Percentiles rank a stretch among this genome's conserved stretches.
Conservation (phyloP, 371 early-diverging fungal species). For the Mucor mucedo region DNA sequence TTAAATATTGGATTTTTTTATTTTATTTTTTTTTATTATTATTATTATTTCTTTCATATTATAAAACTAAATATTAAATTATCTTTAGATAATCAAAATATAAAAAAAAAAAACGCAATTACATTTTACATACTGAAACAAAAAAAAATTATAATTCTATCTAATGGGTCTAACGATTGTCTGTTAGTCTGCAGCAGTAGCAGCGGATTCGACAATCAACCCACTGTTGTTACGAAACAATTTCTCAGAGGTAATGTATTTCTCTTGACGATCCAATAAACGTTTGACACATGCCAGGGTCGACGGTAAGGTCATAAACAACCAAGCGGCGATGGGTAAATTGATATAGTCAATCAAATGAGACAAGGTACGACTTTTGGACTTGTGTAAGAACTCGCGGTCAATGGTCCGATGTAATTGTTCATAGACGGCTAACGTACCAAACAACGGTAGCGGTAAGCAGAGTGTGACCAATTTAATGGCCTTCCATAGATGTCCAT, state of each 20-base stretch:
- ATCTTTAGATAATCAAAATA: no score
- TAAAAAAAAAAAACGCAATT: no score
- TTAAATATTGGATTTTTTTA: no score
- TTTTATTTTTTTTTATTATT: no score
- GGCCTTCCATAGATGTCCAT: constrained; percentile 47
- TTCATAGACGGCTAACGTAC: constrained; percentile 55
- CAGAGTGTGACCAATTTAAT: constrained; percentile 52
- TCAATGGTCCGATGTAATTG: constrained; percentile 52
- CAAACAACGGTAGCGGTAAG: constrained; percentile 55
- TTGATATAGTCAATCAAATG: constrained; percentile 51
- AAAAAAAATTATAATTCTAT: no score
- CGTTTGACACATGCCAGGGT: constrained; percentile 56
- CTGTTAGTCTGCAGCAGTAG: neutral
- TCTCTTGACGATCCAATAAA: constrained; percentile 42
- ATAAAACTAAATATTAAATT: no score
- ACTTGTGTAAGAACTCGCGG: constrained; percentile 46
- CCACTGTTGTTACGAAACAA: constrained; percentile 33
- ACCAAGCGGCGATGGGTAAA: constrained; percentile 56
- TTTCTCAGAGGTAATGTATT: constrained; percentile 59
- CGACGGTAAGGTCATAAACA: constrained; percentile 61
- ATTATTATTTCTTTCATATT: no score
- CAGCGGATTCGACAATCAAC: constrained; percentile 7
- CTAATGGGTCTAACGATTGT: no score
- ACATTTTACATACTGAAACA: no score
- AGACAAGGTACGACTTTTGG: constrained; percentile 42